Percentiles rank a stretch among this genome's conserved stretches.
phyloP scores from a whole-genome alignment of 129 eudicot species.

The Arctium minus region DNA sequence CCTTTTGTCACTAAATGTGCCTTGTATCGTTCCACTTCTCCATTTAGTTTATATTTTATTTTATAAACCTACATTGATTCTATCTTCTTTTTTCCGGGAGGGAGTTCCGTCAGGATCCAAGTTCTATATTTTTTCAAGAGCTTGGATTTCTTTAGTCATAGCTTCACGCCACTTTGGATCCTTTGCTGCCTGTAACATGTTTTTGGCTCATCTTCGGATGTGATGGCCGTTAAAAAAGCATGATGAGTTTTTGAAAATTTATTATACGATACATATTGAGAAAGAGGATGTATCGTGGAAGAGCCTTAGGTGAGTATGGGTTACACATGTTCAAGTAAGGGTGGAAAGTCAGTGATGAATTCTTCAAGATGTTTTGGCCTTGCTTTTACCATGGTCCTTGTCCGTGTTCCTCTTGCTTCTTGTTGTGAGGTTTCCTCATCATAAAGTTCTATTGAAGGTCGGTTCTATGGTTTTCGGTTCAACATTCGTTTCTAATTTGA shows the following conservation, averaged over 20 bases:
- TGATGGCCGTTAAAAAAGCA: not conserved
- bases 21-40: too few relatives aligned
- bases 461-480: not conserved
- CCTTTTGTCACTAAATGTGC: too few relatives aligned
- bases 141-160: not conserved
- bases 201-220: not conserved
- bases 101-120: too few relatives aligned
- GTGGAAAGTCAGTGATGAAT: not conserved
- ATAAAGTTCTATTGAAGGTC: too few relatives aligned
- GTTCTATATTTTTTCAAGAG: not conserved
- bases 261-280: not conserved
- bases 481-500: not conserved
- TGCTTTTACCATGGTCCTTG: not conserved
- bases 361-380: not conserved
- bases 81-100: too few relatives aligned
- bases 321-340: not conserved
- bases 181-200: too few relatives aligned
- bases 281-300: not conserved
- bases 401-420: not conserved
- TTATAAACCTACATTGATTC: too few relatives aligned
- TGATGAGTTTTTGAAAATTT: not conserved
- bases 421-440: not conserved
- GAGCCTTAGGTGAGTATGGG: not conserved
- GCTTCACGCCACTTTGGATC: not conserved
- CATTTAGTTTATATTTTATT: too few relatives aligned